Conservation (phyloP, 805 yeast species). For the Tetrapisispora iriomotensis region DNA sequence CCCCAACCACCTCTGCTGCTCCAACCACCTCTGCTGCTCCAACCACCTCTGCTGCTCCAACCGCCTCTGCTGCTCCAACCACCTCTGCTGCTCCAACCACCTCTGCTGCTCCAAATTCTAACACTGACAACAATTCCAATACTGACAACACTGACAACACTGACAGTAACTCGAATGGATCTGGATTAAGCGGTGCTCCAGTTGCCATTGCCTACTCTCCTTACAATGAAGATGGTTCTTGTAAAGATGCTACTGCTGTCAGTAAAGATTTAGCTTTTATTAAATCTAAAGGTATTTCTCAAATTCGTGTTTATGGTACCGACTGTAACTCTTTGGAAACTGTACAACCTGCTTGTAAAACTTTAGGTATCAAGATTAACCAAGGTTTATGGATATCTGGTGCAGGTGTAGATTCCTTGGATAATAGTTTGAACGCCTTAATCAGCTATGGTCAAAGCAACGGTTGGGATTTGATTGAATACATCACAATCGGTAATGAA, state of each 20-base stretch:
- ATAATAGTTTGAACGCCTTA: conserved; percentile 44
- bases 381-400: conserved; percentile 79
- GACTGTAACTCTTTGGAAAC: conserved; percentile 68
- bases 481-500: conserved; percentile 80
- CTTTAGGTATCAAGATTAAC: conserved; percentile 59
- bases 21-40: conserved; percentile 6
- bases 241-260: conserved; percentile 53
- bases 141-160: background rate
- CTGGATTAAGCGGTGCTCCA: conserved; percentile 35
- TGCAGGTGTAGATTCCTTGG: conserved; percentile 62
- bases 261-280: conserved; percentile 50
- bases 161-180: background rate
- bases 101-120: conserved; percentile 7
- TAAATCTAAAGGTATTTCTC: conserved; percentile 47
- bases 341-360: conserved; percentile 49
- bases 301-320: conserved; percentile 73
- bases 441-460: conserved; percentile 41
- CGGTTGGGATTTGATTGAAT: conserved; percentile 69
- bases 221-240: conserved; percentile 54
- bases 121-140: conserved; percentile 13
- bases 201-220: conserved; percentile 68
- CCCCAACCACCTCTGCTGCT: conserved; percentile 1
- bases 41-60: conserved; percentile 1
- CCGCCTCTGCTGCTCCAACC: conserved; percentile 9
- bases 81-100: conserved; percentile 5